Evolutionary conservation across 768 basidiomycete species (phyloP).

Genomic region (Boletus reticulatus): DNA sequence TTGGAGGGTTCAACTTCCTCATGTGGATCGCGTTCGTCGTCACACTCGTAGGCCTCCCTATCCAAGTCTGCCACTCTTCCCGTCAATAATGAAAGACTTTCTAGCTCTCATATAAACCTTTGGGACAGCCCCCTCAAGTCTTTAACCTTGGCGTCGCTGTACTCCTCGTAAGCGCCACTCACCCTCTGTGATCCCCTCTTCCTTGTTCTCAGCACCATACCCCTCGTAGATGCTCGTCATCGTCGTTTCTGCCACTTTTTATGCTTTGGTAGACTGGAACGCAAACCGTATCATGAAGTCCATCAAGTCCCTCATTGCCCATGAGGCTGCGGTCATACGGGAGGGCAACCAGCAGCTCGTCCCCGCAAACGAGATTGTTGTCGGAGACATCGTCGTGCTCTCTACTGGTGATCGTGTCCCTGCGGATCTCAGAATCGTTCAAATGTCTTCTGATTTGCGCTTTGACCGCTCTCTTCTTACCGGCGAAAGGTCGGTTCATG

Average conservation of each 20-base stretch:
- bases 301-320: conserved; percentile 57
- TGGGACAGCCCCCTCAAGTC: conserved; percentile 41
- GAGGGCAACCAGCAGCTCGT: conserved; percentile 47
- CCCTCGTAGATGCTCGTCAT: conserved; percentile 40
- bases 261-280: conserved; percentile 50
- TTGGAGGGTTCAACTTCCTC: conserved; percentile 57
- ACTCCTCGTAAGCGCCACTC: conserved; percentile 41
- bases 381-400: conserved; percentile 54
- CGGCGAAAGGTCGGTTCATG: conserved; percentile 38
- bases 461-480: conserved; percentile 56
- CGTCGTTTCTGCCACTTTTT: conserved; percentile 42
- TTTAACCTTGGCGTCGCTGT: conserved; percentile 54
- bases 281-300: conserved; percentile 52
- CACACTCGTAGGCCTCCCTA: conserved; percentile 34
- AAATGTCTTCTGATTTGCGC: conserved; percentile 49
- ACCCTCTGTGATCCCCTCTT: conserved; percentile 3
- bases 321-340: conserved; percentile 54
- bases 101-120: conserved; percentile 51
- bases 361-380: conserved; percentile 53
- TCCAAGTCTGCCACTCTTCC: background rate
- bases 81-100: conserved; percentile 14
- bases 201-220: conserved; percentile 5
- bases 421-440: conserved; percentile 55
- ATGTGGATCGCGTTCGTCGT: conserved; percentile 56
- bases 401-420: conserved; percentile 56